Base-by-base conservation (phyloP, 208 protist species). In the Crithidia expoeki region DNA sequence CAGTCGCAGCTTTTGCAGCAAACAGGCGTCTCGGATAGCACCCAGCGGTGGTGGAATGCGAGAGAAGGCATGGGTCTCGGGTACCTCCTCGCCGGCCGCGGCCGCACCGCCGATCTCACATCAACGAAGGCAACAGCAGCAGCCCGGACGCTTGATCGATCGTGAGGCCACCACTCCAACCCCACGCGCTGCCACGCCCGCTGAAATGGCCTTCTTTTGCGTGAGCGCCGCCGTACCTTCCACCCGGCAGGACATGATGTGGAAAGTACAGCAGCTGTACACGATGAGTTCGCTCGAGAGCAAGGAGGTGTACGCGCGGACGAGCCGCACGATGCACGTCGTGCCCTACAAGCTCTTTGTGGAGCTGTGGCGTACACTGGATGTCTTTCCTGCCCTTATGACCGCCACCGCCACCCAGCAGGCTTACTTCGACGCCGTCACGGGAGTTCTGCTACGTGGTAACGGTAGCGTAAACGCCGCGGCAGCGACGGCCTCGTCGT, bases 341-440 rank as follows among this genome's bases (percentile, higher is more conserved):
- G 59, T 94, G 57, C 30, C 77, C 1, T 91, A 79, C 71, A 59
- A 32, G n/a, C 44, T 60, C 21, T 90, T 94, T 66, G 78, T 81
- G 11, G 36, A 72, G 12, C 68, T 94, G 28, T 84, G 84, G 68
- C 70, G 78, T n/a, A 75, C 76, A 0, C 61, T 94, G 34, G 82
- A 88, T 64, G 79, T 94, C 19, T 94, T 88, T 57, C 89, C 89
- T 2, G 68, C 74, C 2, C 74, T 94, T 36, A 67, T 90, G 40
- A 74, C 52, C 25, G 63, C 79, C 32, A 66, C 63, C 21, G 61
- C 87, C 51, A 60, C 90, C 40, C 72, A 80, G 63, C 76, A 79
- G 28, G 79, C 81, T 7, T 94, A 80, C 68, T 51, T 83, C 36
- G 85, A 92, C 55, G 85, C 89, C 10, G 71, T 88, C 11, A 63